These are phyloP conservation scores for Allomyces macrogynus DNA, from an alignment of 192 early-diverging fungal species.

Conservation along the genomic window DNA sequence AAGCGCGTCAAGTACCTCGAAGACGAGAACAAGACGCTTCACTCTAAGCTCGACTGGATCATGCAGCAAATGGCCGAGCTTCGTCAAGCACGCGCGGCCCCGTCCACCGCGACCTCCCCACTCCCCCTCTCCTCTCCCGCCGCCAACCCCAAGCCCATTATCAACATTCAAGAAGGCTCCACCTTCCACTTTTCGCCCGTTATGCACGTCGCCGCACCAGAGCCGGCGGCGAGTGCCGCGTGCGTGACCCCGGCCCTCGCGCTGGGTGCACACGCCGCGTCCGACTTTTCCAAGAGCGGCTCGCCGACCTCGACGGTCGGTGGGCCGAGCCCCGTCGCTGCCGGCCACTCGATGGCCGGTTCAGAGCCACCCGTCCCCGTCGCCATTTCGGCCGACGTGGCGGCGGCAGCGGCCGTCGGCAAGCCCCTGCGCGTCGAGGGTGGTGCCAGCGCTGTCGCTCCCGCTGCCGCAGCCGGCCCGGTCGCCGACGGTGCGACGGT, in stretches of 20 bases:
- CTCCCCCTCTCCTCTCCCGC: neutral
- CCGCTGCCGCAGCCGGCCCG: neutral
- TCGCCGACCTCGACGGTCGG: neutral
- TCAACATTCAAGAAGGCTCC: too few species aligned
- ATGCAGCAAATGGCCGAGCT: neutral
- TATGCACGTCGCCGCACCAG: too few species aligned
- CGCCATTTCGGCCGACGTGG: neutral
- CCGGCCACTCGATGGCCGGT: too few species aligned
- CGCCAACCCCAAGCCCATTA: neutral
- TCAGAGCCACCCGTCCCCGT: too few species aligned
- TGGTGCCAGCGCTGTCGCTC: neutral
- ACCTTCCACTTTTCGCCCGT: too few species aligned
- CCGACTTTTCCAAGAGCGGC: too few species aligned
- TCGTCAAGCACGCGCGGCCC: neutral
- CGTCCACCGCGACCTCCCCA: neutral
- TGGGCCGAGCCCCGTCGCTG: neutral
- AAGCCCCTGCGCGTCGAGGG: neutral
- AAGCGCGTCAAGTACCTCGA: conserved; percentile 29
- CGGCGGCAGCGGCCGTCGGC: neutral
- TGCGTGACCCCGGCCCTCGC: too few species aligned
- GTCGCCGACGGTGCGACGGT: neutral
- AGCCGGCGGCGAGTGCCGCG: too few species aligned
- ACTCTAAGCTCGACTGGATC: neutral
- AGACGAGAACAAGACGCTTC: conserved; percentile 14
- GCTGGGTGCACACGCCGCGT: too few species aligned